Conservation (phyloP, 371 early-diverging fungal genomes). For the Syncephalastrum racemosum region DNA sequence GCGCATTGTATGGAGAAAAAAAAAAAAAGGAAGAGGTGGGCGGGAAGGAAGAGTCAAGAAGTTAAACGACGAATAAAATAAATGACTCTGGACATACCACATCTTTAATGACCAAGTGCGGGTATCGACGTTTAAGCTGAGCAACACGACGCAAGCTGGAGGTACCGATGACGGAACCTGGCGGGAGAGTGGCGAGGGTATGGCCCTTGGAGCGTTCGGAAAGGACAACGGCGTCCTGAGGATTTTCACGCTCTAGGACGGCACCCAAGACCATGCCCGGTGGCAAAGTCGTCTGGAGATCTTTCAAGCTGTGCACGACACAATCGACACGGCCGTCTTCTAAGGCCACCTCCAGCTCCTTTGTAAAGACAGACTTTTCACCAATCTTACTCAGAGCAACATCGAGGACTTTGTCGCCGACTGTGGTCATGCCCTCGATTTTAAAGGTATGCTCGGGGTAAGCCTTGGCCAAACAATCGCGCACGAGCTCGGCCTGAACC, state of each 20-base stretch:
- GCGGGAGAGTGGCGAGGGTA: conserved; percentile 66
- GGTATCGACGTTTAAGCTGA: conserved; percentile 81
- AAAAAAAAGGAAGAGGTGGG: too few species aligned
- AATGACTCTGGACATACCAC: conserved; percentile 56
- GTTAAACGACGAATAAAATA: background rate
- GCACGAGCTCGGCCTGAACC: conserved; percentile 81
- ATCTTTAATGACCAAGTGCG: conserved; percentile 77
- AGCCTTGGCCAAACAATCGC: conserved; percentile 48
- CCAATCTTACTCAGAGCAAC: conserved; percentile 91
- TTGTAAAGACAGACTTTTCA: conserved; percentile 91
- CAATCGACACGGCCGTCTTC: conserved; percentile 74
- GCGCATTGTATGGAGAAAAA: background rate
- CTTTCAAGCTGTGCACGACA: conserved; percentile 94
- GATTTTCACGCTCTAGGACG: conserved; percentile 83
- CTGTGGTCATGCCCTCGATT: conserved; percentile 80
- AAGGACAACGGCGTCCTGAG: conserved; percentile 85
- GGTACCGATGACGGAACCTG: conserved; percentile 87
- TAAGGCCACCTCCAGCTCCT: conserved; percentile 88
- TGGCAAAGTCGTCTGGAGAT: conserved; percentile 89
- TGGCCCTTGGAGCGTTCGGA: conserved; percentile 28
- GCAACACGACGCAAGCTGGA: conserved; percentile 89
- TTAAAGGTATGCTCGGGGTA: conserved; percentile 53
- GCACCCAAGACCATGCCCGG: conserved; percentile 84
- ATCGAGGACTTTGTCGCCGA: conserved; percentile 85
- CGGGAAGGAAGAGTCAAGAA: conserved; percentile 5